These are phyloP conservation scores for Saksenaea vasiformis DNA, from an alignment of 371 early-diverging fungal genomes.

Conservation along the genomic window DNA sequence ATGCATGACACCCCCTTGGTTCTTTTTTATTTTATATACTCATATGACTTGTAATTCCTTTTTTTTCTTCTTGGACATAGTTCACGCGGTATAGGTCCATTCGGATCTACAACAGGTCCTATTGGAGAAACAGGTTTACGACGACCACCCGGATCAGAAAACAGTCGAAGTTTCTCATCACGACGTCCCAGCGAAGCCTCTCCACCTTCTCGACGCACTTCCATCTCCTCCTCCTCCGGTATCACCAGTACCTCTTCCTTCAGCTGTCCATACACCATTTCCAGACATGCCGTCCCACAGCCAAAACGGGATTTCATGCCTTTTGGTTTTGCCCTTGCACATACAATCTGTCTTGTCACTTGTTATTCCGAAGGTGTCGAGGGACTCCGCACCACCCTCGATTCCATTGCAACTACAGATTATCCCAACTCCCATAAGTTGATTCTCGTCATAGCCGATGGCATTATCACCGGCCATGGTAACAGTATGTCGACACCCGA, in stretches of 20 bases:
- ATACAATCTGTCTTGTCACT: conserved; percentile 79
- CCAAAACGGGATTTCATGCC: conserved; percentile 61
- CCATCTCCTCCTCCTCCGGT: conserved; percentile 39
- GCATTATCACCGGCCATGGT: conserved; percentile 53
- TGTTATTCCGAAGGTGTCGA: conserved; percentile 93
- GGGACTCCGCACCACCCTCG: conserved; percentile 91
- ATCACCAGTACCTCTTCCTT: conserved; percentile 12
- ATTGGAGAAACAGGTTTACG: background rate
- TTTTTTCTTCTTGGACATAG: conserved; percentile 7
- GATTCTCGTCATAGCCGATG: conserved; percentile 50
- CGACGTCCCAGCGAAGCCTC: conserved; percentile 26
- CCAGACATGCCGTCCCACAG: conserved; percentile 39
- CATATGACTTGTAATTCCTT: conserved; percentile 17
- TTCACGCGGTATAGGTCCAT: conserved; percentile 9
- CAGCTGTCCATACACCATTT: conserved; percentile 42
- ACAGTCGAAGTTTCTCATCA: conserved; percentile 16
- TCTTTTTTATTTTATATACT: no score
- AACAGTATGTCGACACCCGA: conserved; percentile 68
- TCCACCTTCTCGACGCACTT: conserved; percentile 39
- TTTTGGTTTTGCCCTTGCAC: conserved; percentile 69
- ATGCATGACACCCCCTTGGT: conserved; percentile 9
- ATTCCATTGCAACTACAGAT: conserved; percentile 80
- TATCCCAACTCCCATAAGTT: conserved; percentile 30
- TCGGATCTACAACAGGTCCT: background rate
- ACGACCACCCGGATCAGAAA: background rate